Base-by-base conservation (phyloP, 768 basidiomycete genomes). In the Suillus tomentosus region DNA sequence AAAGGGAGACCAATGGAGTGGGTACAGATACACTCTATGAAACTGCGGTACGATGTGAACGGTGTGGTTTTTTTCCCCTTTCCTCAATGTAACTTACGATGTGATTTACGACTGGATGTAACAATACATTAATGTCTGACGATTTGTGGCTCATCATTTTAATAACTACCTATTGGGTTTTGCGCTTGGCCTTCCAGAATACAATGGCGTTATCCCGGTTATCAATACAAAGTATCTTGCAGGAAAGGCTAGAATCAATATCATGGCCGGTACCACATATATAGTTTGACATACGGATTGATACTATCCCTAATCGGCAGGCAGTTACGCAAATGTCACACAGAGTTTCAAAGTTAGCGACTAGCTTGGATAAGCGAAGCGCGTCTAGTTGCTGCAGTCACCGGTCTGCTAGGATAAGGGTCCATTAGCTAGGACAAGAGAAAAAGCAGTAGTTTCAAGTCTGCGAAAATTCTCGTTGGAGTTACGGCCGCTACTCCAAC, bases 1-100 rank as follows among this genome's bases (percentile, higher is more conserved):
- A 68, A 90, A 89, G 76, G 90, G 89, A 2, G 89, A 92, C 73
- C 74, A 77, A 54, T 91, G 89, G 90, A 90, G 88, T 69, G 90
- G 90, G 27, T 92, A 91, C 72, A 79, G 86, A 68, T 92, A 92
- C 73, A 85, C 78, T 17, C 71, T 86, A 51, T 90, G 72, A 82
- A 58, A 19, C 39, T 37, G 1, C 7, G 11, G 24, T 31, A 10
- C 15, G 17, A 22, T 59, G 8, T 19, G 0, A 61, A 19, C 15
- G 17, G 54, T 22, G 22, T 31, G 11, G 37, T 63, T 17, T 42
- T 27, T 17, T 5, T 9, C 2, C 37, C 5, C 22, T 54, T 13
- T 22, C 22, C 14, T 24, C 13, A 24, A 61, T 61, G 43, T 56
- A 55, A 15, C 27, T 53, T 24, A 61, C 3, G 19, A 58, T 36